Evolutionary conservation across 2,329 filamentous ascomycete species (phyloP).

Genomic region (Pyrenophora teres): DNA sequence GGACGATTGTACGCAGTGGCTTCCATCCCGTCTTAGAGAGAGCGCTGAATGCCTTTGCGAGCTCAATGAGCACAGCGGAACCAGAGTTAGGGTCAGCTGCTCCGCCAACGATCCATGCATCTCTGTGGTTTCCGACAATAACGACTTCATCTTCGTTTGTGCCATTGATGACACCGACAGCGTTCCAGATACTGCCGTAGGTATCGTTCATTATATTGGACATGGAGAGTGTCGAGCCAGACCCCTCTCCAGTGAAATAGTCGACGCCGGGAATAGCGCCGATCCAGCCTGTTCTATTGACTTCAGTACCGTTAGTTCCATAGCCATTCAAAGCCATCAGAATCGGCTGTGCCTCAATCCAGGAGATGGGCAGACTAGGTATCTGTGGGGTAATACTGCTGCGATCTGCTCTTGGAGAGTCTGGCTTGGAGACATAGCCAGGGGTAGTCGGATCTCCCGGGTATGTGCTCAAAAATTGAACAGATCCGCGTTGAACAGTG

Average conservation of each 20-base stretch:
- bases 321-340: constrained; percentile 82
- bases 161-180: constrained; percentile 70
- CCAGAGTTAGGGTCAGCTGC: constrained; percentile 60
- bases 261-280: constrained; percentile 44
- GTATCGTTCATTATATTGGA: constrained; percentile 79
- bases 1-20: constrained; percentile 56
- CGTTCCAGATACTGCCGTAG: constrained; percentile 80
- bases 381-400: constrained; percentile 71
- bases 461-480: constrained; percentile 66
- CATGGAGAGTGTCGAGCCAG: constrained; percentile 55
- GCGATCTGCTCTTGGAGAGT: constrained; percentile 70
- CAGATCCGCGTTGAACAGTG: constrained; percentile 53
- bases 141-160: constrained; percentile 62
- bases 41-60: constrained; percentile 56
- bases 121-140: constrained; percentile 59
- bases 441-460: constrained; percentile 48
- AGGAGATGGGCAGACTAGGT: constrained; percentile 86
- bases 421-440: constrained; percentile 82
- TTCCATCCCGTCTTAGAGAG: constrained; percentile 57
- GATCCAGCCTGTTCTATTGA: constrained; percentile 48
- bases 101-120: constrained; percentile 60
- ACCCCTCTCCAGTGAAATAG: constrained; percentile 52
- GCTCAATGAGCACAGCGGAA: constrained; percentile 55
- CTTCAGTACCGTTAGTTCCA: constrained; percentile 61
- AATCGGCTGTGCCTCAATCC: constrained; percentile 77